Evolutionary conservation across 1,284 basidiomycete genomes (phyloP), one percentile per base, ranked within the genome.

Genomic region (Leccinum griseonigrum): DNA sequence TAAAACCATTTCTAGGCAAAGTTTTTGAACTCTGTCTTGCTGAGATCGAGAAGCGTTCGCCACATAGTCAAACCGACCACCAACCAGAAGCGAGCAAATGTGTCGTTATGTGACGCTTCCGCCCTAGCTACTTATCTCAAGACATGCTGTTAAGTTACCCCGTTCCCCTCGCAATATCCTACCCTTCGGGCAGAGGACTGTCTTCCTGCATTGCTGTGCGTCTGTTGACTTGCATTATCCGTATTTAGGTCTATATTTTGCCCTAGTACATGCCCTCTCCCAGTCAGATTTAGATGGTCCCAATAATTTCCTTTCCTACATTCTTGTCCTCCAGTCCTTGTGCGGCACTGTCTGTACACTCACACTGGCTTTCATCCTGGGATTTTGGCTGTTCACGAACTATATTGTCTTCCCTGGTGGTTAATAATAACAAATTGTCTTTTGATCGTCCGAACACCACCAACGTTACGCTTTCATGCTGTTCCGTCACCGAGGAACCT

Each of bases 21-120:
- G 94, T 95, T 8, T 97, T 97, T 66, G 93, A 97, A 69, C 82
- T 91, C 51, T 92, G 94, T 71, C 83, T 97, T 62, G 86, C 79
- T 48, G 92, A 97, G 76, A 95, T 97, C 68, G 92, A 94, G 81
- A 90, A 87, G 71, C 80, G 84, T 62, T 78, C 82, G 56, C 81
- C 85, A 36, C 83, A 81, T 62, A 82, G 81, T 72, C 83, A 88
- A 73, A 68, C 79, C 7, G 88, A 85, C 56, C 72, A 85, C 58
- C 72, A 81, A 65, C 85, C 86, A 38, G 80, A 81, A 65, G 74
- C 78, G n/a, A 83, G 78, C 71, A 81, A 78, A 68, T 92, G 90
- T 75, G 65, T 83, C 65, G 75, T 91, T 71, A 91, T 91, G 90
- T 92, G 85, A 85, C 69, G 60, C 34, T 59, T 57, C 34, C 52